Percentiles rank a stretch among this genome's conserved stretches.
Evolutionary conservation across 2,329 filamentous ascomycete species (phyloP).

Genomic region (Huntiella omanensis): DNA sequence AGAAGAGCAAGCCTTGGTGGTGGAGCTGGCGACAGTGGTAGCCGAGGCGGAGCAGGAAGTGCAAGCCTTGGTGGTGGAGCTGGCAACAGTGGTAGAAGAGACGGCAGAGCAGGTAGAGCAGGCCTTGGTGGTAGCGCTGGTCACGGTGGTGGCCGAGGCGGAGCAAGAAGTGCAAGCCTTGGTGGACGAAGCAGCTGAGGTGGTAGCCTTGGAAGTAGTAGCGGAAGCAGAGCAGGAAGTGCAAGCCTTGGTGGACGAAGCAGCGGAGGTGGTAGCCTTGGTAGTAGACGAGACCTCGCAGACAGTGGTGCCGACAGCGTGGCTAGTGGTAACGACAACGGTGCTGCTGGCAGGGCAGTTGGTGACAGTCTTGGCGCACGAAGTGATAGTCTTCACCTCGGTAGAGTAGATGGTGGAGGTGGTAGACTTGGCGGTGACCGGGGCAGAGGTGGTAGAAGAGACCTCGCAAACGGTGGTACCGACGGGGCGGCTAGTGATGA

Average conservation of each 20-base stretch:
- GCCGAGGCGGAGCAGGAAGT: not conserved
- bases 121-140: not conserved
- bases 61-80: not conserved
- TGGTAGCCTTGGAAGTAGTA: not conserved
- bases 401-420: constrained; percentile 3
- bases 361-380: constrained; percentile 8
- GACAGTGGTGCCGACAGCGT: constrained; percentile 27
- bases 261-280: not conserved
- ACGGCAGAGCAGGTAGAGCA: not conserved
- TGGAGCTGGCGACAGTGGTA: not conserved
- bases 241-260: constrained; percentile 6
- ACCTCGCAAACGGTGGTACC: constrained; percentile 26
- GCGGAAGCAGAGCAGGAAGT: not conserved
- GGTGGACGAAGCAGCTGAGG: not conserved
- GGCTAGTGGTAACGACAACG: constrained; percentile 22
- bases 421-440: not conserved
- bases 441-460: not conserved
- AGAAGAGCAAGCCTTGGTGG: not conserved
- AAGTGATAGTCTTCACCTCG: constrained; percentile 6
- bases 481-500: constrained; percentile 21
- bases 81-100: not conserved
- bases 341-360: constrained; percentile 14
- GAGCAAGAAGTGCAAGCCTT: not conserved
- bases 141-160: not conserved
- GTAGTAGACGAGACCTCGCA: constrained; percentile 14